These are phyloP conservation scores for Komagataella phaffii DNA, from an alignment of 805 yeast genomes.

Conservation along the genomic window DNA sequence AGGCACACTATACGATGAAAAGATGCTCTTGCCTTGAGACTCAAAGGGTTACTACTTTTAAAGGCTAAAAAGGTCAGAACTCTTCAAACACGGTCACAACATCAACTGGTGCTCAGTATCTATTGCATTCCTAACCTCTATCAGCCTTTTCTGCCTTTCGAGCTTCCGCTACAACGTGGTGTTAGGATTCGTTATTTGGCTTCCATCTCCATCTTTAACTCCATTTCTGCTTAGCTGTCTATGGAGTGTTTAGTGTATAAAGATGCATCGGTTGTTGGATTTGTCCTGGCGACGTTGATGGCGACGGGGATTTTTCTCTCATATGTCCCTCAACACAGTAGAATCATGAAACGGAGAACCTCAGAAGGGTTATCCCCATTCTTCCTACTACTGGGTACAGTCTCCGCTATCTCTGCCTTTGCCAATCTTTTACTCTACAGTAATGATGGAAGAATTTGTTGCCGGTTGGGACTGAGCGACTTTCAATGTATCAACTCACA, in stretches of 20 bases:
- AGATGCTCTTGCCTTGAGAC: too few relatives aligned
- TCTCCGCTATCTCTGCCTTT: slow-evolving; percentile 55
- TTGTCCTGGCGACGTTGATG: slow-evolving; percentile 35
- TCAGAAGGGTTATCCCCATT: slow-evolving; percentile 72
- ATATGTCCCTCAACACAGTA: slow-evolving; percentile 63
- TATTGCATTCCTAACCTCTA: neutral
- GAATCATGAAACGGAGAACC: slow-evolving; percentile 41
- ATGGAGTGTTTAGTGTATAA: slow-evolving; percentile 26
- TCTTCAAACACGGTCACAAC: too few relatives aligned
- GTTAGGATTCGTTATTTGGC: neutral
- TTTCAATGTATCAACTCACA: slow-evolving; percentile 59
- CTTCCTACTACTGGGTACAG: slow-evolving; percentile 56
- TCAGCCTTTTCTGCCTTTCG: neutral
- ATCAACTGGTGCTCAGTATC: too few relatives aligned
- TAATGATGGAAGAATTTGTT: slow-evolving; percentile 49
- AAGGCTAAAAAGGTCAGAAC: too few relatives aligned
- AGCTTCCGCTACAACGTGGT: neutral
- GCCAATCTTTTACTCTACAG: slow-evolving; percentile 55
- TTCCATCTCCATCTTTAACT: neutral
- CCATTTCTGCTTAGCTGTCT: neutral
- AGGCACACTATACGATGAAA: too few relatives aligned
- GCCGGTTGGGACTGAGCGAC: slow-evolving; percentile 23
- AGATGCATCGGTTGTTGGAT: slow-evolving; percentile 35
- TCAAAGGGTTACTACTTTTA: too few relatives aligned
- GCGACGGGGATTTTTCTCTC: slow-evolving; percentile 58